Evolutionary conservation across 176 grass and related monocot genomes (phyloP), one percentile per base, ranked within the genome.

Genomic region (Guadua angustifolia): DNA sequence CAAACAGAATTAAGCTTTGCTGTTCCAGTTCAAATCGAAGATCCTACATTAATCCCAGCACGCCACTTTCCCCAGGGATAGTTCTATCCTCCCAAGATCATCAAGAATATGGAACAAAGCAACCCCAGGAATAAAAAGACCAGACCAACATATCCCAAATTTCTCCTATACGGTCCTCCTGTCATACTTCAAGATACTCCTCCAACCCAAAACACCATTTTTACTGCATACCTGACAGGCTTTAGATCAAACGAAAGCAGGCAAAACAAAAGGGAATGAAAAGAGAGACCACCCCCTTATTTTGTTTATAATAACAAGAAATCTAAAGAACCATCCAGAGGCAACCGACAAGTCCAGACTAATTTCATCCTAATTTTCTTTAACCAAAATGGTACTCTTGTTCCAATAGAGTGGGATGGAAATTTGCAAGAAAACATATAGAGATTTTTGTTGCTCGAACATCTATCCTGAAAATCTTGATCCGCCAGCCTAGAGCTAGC

Each of bases 161-260:
- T 47, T n/a, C 50, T 57, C 26, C 56, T 9, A 6, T 36, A 67
- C 3, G 29, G 60, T 45, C 29, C 70, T 25, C 19, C 18, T 44
- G 21, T 19, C 18, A 24, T 11, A 18, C 36, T 62, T 25, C 50
- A 25, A 59, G 79, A 82, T 87, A 62, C 9, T 56, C 21, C 14
- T 68, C 49, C 35, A 69, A 76, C 52, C 61, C 18, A 11, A 47
- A 71, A 73, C 21, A 39, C 4, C 52, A 75, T 35, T 38, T 35
- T 18, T 35, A 49, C 71, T 47, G 8, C 40, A 29, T 16, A 32
- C 22, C n/a, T 50, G 32, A 29, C 45, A 42, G 9, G 42, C 70
- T 33, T 45, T 60, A 69, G 71, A 82, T 87, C 78, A 82, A 66
- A 82, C 19, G 45, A 40, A 29, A 63, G 52, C 19, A 70, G 39